phyloP scores from a whole-genome alignment of 2,329 filamentous ascomycete genomes.

The Alternaria viburni region DNA sequence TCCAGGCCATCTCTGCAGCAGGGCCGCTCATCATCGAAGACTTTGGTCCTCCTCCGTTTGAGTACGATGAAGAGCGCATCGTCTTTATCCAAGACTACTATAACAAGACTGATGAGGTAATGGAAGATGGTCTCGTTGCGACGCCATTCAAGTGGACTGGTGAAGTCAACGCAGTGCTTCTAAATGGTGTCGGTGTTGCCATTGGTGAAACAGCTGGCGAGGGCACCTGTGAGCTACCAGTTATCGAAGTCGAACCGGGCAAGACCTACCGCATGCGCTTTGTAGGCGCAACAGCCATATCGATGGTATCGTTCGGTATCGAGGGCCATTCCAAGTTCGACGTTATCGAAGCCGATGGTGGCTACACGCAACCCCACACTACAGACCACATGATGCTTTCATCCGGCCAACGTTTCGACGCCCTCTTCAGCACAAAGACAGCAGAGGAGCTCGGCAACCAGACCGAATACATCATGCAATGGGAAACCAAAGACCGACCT shows the following conservation, averaged over 20 bases:
- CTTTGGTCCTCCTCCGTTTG: conserved; percentile 55
- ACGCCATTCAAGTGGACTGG: conserved; percentile 64
- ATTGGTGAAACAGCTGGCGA: conserved; percentile 46
- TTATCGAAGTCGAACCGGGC: conserved; percentile 65
- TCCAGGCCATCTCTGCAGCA: conserved; percentile 65
- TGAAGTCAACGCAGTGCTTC: conserved; percentile 62
- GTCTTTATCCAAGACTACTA: conserved; percentile 65
- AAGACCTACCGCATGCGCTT: conserved; percentile 68
- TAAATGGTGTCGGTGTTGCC: conserved; percentile 63
- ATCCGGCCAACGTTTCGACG: conserved; percentile 66
- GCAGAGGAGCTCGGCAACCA: conserved; percentile 52
- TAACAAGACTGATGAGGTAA: conserved; percentile 58
- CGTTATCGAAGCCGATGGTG: conserved; percentile 66
- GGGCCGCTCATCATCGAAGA: conserved; percentile 67
- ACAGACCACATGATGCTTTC: conserved; percentile 62
- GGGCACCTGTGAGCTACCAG: conserved; percentile 53
- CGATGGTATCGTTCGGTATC: conserved; percentile 61
- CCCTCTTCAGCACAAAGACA: conserved; percentile 62
- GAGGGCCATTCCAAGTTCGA: conserved; percentile 63
- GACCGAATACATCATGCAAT: conserved; percentile 54
- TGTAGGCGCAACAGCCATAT: conserved; percentile 64
- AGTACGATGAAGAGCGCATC: conserved; percentile 67
- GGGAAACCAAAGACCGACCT: conserved; percentile 60
- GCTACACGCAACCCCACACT: conserved; percentile 57
- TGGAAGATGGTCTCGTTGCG: conserved; percentile 59